Base-by-base conservation (phyloP, 2,329 filamentous ascomycete genomes). In the Diaporthe humulicola region DNA sequence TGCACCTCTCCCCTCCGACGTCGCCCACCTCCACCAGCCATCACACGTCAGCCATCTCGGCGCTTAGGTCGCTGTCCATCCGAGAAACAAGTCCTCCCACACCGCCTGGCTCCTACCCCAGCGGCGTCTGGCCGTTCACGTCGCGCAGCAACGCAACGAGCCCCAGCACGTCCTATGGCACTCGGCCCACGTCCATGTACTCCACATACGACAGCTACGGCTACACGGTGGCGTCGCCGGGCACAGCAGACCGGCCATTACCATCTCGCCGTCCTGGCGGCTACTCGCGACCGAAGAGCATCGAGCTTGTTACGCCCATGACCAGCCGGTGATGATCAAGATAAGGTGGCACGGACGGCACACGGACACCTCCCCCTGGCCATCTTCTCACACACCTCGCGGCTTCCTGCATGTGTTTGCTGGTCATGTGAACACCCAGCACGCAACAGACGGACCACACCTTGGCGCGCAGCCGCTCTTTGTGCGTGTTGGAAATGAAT, bases 281-380 rank as follows among this genome's bases (percentile, higher is more conserved):
- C 52, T 90, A 90, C 81, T 86, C 89, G 77, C 86, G 90, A 61
- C 89, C 90, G 45, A 91, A 88, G 83, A 92, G 90, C 83, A 90
- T 92, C 78, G 90, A 92, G 83, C 85, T 92, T 30, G 90, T 92
- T 58, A 91, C 90, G 69, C 90, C 91, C 45, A 87, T 89, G 77
- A 85, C 88, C 70, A 86, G 88, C 78, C 91, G 77, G 67, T 74
- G 75, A 71, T 66, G 40, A 50, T 52, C 52, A 17, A 42, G 54
- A 42, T 17, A 28, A 45, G 25, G 22, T 45, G 45, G 50, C 30
- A 58, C 70, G 64, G 64, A 54, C 64, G 50, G 57, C n/a, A 56
- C 40, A 50, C 71, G 45, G 36, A 54, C 73, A 57, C 42, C 36
- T 28, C n/a, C 61, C 48, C 36, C 40, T 28, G 66, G 33, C 36